Evolutionary conservation across 352 stramenopile genomes (phyloP), one percentile per base, ranked within the genome.

Genomic region (Pythium dissimile): DNA sequence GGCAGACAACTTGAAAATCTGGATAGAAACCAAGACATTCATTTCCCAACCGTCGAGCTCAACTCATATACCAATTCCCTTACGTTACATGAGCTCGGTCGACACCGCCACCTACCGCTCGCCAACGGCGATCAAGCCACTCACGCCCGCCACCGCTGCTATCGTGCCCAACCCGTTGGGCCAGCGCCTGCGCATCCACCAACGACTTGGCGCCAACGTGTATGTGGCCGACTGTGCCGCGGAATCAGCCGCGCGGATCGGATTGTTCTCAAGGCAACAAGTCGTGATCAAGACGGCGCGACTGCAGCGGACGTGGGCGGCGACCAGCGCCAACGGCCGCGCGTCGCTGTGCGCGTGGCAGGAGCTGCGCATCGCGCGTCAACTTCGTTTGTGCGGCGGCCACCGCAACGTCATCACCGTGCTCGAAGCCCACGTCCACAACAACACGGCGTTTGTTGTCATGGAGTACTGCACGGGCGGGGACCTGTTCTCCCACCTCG

Each of bases 401-500:
- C 54, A 61, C 30, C 20, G 30, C 7, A 30, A 61, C 18, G 44
- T 61, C 20, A 26, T 61, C 23, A 42, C 26, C n/a, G 26, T 21
- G 18, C 13, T 51, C 9, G 54, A 61, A 10, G 27, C 27, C 10
- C 27, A 35, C 27, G 43, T 45, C 10, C 5, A 44, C 12, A 5
- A 54, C 31, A 42, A 42, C 31, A 21, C 48, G 30, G 32, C 27
- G 20, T 23, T 61, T 9, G 12, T 61, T 1, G 54, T 61, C 9
- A 46, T 61, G 31, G 54, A 61, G 27, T 21, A 54, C 44, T 61
- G 54, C 41, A 10, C 23, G 1, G 54, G 45, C 20, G 54, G 54
- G n/a, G 54, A 61, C 35, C 31, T 61, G 42, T 61, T 51, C 44
- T 24, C 26, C 0, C n/a, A 61, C 43, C n/a, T 61, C n/a, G 20